phyloP scores from a whole-genome alignment of 2,329 filamentous ascomycete species.

The Diaporthe batatas region DNA sequence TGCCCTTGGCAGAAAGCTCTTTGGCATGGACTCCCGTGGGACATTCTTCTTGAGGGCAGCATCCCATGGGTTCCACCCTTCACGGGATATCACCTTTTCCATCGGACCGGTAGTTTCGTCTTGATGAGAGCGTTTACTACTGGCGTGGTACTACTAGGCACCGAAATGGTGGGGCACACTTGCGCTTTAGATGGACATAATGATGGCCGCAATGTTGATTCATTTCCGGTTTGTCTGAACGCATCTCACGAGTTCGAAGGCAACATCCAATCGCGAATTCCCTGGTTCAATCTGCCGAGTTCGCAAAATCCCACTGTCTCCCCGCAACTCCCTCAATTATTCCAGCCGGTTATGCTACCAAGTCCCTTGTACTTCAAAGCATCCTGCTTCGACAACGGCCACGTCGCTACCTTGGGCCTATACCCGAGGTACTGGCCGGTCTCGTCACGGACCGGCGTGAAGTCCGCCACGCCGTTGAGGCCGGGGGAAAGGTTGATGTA shows the following conservation, averaged over 20 bases:
- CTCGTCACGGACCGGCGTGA: conserved; percentile 47
- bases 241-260: not conserved
- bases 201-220: not conserved
- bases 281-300: not conserved
- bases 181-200: not conserved
- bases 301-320: not conserved
- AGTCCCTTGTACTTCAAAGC: conserved; percentile 43
- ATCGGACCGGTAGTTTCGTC: too few species aligned
- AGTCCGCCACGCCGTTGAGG: conserved; percentile 47
- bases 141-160: too few species aligned
- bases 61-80: too few species aligned
- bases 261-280: not conserved
- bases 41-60: too few species aligned
- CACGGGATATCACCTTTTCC: too few species aligned
- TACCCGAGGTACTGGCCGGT: conserved; percentile 45
- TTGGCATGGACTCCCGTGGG: too few species aligned
- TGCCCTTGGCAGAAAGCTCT: too few species aligned
- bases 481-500: conserved; percentile 49
- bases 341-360: conserved; percentile 42
- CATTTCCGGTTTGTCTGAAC: not conserved
- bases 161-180: not conserved
- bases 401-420: conserved; percentile 50
- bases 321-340: not conserved
- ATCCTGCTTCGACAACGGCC: conserved; percentile 49
- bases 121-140: too few species aligned